Conservation (phyloP, 345 rosid species). For the Boechera divaricarpa region DNA sequence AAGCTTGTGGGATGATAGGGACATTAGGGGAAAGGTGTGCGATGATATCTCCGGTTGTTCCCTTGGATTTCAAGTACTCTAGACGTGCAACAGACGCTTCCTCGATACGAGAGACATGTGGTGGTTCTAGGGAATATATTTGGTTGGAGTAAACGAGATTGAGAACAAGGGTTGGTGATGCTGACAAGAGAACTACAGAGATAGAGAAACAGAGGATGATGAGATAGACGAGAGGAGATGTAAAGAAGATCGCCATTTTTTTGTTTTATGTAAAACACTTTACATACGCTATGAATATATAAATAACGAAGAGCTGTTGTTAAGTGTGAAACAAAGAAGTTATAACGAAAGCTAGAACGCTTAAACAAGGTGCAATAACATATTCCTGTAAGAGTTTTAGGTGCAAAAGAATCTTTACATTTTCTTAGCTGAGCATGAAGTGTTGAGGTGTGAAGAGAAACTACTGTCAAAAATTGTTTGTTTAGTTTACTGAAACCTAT, state of each 20-base stretch:
- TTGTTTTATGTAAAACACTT: background rate
- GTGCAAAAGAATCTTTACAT: background rate
- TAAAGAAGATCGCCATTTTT: background rate
- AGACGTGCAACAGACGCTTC: background rate
- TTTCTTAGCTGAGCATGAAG: background rate
- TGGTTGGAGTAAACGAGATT: background rate
- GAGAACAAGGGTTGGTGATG: constrained; percentile 21
- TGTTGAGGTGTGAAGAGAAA: background rate
- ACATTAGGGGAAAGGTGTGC: background rate
- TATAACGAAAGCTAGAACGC: background rate
- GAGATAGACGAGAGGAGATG: background rate
- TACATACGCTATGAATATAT: background rate
- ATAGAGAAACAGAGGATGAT: background rate
- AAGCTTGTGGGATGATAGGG: background rate
- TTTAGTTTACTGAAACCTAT: background rate
- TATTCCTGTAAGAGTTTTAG: background rate
- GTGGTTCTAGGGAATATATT: background rate
- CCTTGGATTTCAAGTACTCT: constrained; percentile 11
- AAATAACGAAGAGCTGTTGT: background rate
- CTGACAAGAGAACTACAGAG: background rate
- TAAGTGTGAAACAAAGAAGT: background rate
- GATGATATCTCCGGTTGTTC: constrained; percentile 7
- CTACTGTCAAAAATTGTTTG: background rate
- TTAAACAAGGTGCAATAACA: background rate
- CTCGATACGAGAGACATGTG: background rate